Conservation (phyloP, 345 rosid species). For the Moricandia moricandioides region DNA sequence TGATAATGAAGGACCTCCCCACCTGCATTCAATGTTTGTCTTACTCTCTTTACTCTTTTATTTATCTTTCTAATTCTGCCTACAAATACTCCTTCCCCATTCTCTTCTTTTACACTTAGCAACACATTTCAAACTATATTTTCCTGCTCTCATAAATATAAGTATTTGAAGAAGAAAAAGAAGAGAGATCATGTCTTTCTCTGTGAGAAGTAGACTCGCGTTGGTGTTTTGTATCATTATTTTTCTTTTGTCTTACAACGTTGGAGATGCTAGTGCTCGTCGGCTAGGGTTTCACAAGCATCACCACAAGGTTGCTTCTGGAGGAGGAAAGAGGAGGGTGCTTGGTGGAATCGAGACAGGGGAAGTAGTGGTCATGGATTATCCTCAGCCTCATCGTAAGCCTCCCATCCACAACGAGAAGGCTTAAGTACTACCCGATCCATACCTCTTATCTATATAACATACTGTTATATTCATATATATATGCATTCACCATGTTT, state of each 20-base stretch:
- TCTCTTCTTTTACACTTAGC: slow-evolving; percentile 20
- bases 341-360: slow-evolving; percentile 32
- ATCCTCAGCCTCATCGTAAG: slow-evolving; percentile 80
- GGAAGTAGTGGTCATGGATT: slow-evolving; percentile 67
- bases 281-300: slow-evolving; percentile 22
- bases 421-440: slow-evolving; percentile 31
- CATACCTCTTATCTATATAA: neutral
- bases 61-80: slow-evolving; percentile 16
- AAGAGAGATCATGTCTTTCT: slow-evolving; percentile 31
- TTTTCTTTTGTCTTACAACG: slow-evolving; percentile 28
- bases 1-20: slow-evolving; percentile 36
- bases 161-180: neutral
- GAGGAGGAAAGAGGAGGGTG: slow-evolving; percentile 26
- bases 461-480: slow-evolving; percentile 19
- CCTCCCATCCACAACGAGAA: slow-evolving; percentile 94
- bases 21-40: slow-evolving; percentile 40
- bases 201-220: slow-evolving; percentile 5
- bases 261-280: slow-evolving; percentile 24
- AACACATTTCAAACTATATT: slow-evolving; percentile 17
- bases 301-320: slow-evolving; percentile 28
- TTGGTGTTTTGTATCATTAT: slow-evolving; percentile 24
- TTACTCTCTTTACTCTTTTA: slow-evolving; percentile 31
- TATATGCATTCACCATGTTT: slow-evolving; percentile 34
- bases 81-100: slow-evolving; percentile 32
- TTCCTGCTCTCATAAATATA: neutral